A percentile compares a stretch with the other conserved stretches of the same genome.
Evolutionary conservation across 305 asterid genomes (phyloP).

Genomic region (Solanum hybrid): DNA sequence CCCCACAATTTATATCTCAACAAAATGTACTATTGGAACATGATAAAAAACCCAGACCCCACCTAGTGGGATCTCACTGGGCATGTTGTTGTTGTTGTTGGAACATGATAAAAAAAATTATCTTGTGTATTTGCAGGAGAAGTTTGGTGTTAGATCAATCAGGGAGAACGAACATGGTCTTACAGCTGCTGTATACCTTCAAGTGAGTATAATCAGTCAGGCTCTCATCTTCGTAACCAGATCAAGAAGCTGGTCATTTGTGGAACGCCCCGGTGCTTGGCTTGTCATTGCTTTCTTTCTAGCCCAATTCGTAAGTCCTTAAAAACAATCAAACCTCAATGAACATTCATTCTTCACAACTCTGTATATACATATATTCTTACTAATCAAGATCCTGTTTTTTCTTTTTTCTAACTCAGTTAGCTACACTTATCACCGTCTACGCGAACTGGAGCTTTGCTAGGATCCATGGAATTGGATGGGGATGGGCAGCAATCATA

Average conservation of each 20-base stretch:
- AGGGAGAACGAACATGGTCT: slow-evolving; percentile 40
- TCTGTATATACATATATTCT: background rate
- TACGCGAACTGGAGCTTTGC: slow-evolving; percentile 78
- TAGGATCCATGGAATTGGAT: slow-evolving; percentile 67
- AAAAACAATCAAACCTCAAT: background rate
- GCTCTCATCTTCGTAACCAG: slow-evolving; percentile 89
- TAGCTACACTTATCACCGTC: slow-evolving; percentile 66
- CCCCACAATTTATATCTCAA: background rate
- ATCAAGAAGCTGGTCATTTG: slow-evolving; percentile 84
- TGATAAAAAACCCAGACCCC: background rate
- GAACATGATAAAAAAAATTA: background rate
- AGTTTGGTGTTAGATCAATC: slow-evolving; percentile 48
- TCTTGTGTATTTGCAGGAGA: slow-evolving; percentile 20
- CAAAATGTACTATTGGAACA: background rate
- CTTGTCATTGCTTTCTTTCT: slow-evolving; percentile 55
- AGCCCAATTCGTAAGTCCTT: slow-evolving; percentile 63
- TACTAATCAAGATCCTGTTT: background rate
- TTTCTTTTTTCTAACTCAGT: slow-evolving; percentile 16
- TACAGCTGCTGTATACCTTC: slow-evolving; percentile 78
- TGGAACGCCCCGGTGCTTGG: slow-evolving; percentile 69
- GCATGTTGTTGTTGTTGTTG: background rate
- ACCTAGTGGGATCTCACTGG: no score
- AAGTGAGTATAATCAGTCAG: slow-evolving; percentile 90
- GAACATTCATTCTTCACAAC: background rate
- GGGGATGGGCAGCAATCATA: slow-evolving; percentile 91